A percentile compares a stretch with the other conserved stretches of the same genome.
phyloP scores from a whole-genome alignment of 108 stramenopile genomes.

The Nannochloropsis granulata region DNA sequence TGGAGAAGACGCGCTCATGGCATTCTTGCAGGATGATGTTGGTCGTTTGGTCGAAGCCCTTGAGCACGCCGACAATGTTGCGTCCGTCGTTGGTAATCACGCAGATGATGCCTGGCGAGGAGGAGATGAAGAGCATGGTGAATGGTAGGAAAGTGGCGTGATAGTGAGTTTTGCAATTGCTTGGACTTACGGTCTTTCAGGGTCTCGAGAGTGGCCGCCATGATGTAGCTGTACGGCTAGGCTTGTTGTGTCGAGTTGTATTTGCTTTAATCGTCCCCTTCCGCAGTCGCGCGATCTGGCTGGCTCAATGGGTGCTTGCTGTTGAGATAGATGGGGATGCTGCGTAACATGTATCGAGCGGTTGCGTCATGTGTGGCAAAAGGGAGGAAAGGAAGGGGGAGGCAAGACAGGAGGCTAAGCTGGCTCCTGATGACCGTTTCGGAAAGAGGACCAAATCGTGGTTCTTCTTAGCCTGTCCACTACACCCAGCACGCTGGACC shows the following conservation, averaged over 20 bases:
- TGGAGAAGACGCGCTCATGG: conserved; percentile 39
- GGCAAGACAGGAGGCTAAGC: too few relatives aligned
- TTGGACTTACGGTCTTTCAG: conserved; percentile 14
- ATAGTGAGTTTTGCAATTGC: background rate
- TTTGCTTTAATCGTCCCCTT: too few relatives aligned
- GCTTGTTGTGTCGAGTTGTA: background rate
- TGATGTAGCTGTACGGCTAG: background rate
- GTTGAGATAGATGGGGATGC: too few relatives aligned
- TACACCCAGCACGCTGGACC: too few relatives aligned
- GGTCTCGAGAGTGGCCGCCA: conserved; percentile 21
- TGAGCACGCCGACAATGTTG: conserved; percentile 35
- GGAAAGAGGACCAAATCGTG: too few relatives aligned
- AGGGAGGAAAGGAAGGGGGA: too few relatives aligned
- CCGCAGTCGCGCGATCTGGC: too few relatives aligned
- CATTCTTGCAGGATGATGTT: conserved; percentile 42
- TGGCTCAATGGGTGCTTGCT: too few relatives aligned
- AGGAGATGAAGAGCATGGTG: background rate
- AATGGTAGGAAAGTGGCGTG: background rate
- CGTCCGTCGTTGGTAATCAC: conserved; percentile 40
- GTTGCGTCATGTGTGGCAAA: too few relatives aligned
- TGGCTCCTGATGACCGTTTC: too few relatives aligned
- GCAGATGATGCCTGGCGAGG: conserved; percentile 7
- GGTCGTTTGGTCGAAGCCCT: conserved; percentile 40
- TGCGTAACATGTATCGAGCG: too few relatives aligned
- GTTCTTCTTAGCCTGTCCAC: too few relatives aligned